These are phyloP conservation scores for Pilobolus umbonatus DNA, from an alignment of 192 early-diverging fungal species.

Conservation along the genomic window DNA sequence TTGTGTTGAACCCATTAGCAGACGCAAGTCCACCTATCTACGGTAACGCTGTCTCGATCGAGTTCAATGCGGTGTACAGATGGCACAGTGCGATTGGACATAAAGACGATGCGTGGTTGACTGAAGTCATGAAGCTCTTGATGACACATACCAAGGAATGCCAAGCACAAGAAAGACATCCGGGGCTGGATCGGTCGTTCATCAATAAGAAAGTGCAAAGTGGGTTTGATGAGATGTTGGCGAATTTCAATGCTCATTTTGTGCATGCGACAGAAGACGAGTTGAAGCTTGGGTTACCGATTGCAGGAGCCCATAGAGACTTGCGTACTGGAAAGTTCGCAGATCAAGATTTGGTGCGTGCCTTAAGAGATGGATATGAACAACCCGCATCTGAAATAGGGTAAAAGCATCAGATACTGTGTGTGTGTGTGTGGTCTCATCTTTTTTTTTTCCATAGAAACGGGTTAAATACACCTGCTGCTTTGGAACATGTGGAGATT, in stretches of 20 bases:
- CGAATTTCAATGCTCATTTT: conserved; percentile 21
- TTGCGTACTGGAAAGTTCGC: conserved; percentile 13
- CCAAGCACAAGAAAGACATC: background rate
- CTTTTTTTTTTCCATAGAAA: conserved; percentile 26
- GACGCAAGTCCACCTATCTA: background rate
- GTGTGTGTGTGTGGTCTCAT: too few species aligned
- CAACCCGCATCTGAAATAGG: conserved; percentile 22
- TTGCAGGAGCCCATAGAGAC: conserved; percentile 34
- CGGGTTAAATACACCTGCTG: conserved; percentile 35
- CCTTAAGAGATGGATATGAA: conserved; percentile 11
- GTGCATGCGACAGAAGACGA: conserved; percentile 23
- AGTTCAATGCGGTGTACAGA: conserved; percentile 41
- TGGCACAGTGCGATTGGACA: conserved; percentile 45
- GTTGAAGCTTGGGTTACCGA: conserved; percentile 17
- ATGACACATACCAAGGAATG: background rate
- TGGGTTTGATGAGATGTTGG: conserved; percentile 6
- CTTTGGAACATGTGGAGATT: conserved; percentile 37
- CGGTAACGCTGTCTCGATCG: conserved; percentile 41
- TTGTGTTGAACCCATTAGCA: conserved; percentile 29
- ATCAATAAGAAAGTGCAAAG: background rate
- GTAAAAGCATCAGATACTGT: too few species aligned
- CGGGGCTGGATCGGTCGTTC: background rate
- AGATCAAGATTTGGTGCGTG: conserved; percentile 7
- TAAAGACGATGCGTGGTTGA: conserved; percentile 33
- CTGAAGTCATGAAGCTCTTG: conserved; percentile 20